phyloP scores from a whole-genome alignment of 495 filamentous ascomycete species.

The Aspergillus incahuasiensis region DNA sequence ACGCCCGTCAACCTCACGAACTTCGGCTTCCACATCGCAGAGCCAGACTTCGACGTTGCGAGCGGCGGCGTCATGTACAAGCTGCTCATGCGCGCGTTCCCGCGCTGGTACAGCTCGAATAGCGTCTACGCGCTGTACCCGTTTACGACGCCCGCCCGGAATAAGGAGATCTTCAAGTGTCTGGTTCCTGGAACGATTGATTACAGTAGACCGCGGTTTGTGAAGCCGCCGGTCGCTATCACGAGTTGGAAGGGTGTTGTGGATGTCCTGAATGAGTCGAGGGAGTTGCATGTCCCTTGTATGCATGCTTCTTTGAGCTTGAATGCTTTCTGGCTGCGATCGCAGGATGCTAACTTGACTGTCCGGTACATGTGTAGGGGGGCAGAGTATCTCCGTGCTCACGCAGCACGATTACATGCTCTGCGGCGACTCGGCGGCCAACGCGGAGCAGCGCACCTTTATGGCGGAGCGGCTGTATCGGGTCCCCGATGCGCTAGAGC shows the following conservation, averaged over 20 bases:
- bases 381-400: constrained; percentile 26
- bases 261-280: constrained; percentile 7
- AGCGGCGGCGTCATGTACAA: constrained; percentile 84
- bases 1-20: constrained; percentile 74
- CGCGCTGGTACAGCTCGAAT: constrained; percentile 69
- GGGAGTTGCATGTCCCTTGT: constrained; percentile 31
- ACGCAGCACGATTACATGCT: constrained; percentile 6
- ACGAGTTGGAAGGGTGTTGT: constrained; percentile 10
- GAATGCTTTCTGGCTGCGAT: constrained; percentile 20
- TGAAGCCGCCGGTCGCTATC: constrained; percentile 11
- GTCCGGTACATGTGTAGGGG: constrained; percentile 46
- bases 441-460: neutral
- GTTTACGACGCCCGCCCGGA: constrained; percentile 72
- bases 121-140: constrained; percentile 83
- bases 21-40: constrained; percentile 64
- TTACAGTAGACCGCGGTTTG: constrained; percentile 60
- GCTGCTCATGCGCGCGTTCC: constrained; percentile 72
- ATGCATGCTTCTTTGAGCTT: constrained; percentile 55
- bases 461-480: constrained; percentile 26
- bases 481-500: constrained; percentile 44
- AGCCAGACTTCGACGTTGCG: constrained; percentile 65
- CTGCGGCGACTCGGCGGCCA: neutral
- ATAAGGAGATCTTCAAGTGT: constrained; percentile 52
- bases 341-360: constrained; percentile 23
- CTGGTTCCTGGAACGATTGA: no score